Base-by-base conservation (phyloP, 495 filamentous ascomycete genomes). In the Aspergillus nidulans region DNA sequence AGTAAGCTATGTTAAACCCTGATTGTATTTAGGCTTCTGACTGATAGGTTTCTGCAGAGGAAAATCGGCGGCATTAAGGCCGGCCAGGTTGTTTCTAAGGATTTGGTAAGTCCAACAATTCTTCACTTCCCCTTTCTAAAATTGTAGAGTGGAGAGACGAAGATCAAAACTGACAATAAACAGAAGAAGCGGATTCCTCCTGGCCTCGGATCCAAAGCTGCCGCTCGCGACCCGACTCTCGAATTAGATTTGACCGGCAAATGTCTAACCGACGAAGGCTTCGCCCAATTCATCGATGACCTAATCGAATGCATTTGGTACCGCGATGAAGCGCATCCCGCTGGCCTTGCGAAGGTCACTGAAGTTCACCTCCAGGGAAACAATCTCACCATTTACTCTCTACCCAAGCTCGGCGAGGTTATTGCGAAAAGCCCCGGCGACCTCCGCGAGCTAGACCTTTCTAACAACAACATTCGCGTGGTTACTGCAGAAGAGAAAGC, bases 161-260 rank as follows among this genome's bases (percentile, higher is more conserved):
- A 7, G 10, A 7, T 34, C 9, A 2, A 34, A 34, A 25, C 23
- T 53, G 16, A 51, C 45, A 9, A 23, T 25, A n/a, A 13, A 20
- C 36, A 77, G 73, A 67, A 58, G 53, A 77, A 75, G 48, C 63
- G 72, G n/a, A 69, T 73, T 39, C 65, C 70, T 1, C 63, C 64
- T n/a, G 63, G 60, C 3, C 36, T 54, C n/a, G 61, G 60, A 34
- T 66, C 67, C 34, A 73, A 61, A 55, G 60, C 68, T n/a, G 63
- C 69, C 9, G 56, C 63, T 32, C 60, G 68, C 49, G 74, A 75
- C 45, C 70, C 75, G 12, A 39, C 62, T 20, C 50, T 80, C n/a
- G 78, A 81, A 41, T 68, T 81, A 26, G 73, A 78, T 46, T 49
- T 77, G 18, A 64, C 71, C 15, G 67, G 65, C 21, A 80, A 72